These are phyloP conservation scores for Vitis riparia DNA, from an alignment of 164 flowering plant species.

Conservation along the genomic window DNA sequence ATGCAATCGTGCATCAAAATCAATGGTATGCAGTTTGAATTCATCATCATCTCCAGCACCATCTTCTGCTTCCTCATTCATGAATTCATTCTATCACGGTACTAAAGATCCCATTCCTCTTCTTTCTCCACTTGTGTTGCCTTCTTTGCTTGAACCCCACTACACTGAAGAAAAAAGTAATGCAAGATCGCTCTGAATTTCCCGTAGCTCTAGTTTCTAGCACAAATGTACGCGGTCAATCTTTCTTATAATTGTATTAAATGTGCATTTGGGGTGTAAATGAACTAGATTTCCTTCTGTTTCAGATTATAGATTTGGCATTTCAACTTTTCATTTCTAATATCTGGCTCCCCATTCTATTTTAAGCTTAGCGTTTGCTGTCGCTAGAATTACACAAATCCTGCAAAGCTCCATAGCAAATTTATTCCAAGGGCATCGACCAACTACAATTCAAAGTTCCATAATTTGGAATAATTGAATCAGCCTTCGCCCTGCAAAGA, in stretches of 20 bases:
- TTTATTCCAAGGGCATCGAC: no score
- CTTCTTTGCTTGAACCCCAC: slow-evolving; percentile 25
- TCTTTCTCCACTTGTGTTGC: slow-evolving; percentile 51
- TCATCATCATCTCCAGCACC: slow-evolving; percentile 4
- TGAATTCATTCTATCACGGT: slow-evolving; percentile 14
- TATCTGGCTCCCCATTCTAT: no score
- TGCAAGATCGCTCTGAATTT: slow-evolving; percentile 23
- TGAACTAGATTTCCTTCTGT: no score
- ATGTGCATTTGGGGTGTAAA: no score
- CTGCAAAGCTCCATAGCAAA: no score
- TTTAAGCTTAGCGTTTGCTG: no score
- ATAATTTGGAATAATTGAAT: no score
- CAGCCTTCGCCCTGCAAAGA: no score
- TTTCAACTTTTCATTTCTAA: no score
- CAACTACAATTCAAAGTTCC: no score
- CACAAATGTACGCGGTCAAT: background rate
- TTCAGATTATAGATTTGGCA: no score
- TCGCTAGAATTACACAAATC: no score
- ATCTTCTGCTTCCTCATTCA: slow-evolving; percentile 9
- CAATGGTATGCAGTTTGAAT: background rate
- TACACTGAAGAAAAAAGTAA: slow-evolving; percentile 11
- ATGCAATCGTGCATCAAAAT: slow-evolving; percentile 6
- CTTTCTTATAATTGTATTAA: background rate
- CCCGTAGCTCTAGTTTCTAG: background rate
- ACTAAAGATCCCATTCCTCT: slow-evolving; percentile 53